phyloP scores from a whole-genome alignment of 73 alveolate genomes.

The Paramecium primaurelia region DNA sequence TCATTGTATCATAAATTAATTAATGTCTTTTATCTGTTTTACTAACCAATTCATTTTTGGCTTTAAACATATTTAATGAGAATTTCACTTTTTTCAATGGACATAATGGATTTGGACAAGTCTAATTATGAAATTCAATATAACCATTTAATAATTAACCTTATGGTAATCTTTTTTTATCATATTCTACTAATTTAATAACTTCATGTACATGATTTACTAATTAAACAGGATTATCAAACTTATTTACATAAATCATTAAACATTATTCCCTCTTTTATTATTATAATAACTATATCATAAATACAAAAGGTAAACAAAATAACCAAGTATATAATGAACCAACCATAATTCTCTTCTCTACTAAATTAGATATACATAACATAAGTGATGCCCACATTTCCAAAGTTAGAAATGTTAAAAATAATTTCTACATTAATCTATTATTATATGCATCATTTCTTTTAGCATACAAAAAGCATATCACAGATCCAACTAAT shows the following conservation, averaged over 20 bases:
- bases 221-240: slow-evolving; percentile 36
- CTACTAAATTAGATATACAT: slow-evolving; percentile 9
- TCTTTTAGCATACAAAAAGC: background rate
- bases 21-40: slow-evolving; percentile 57
- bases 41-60: slow-evolving; percentile 40
- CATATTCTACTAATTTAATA: slow-evolving; percentile 34
- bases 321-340: slow-evolving; percentile 29
- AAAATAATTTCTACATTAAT: background rate
- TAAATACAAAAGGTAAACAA: background rate
- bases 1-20: slow-evolving; percentile 42
- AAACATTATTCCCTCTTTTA: slow-evolving; percentile 36
- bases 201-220: slow-evolving; percentile 58
- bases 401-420: background rate
- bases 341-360: slow-evolving; percentile 37
- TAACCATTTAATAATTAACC: slow-evolving; percentile 58
- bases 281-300: background rate
- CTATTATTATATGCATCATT: slow-evolving; percentile 44
- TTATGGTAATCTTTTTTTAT: slow-evolving; percentile 44
- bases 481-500: background rate
- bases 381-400: slow-evolving; percentile 19
- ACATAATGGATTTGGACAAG: slow-evolving; percentile 51
- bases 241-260: slow-evolving; percentile 54
- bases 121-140: slow-evolving; percentile 55
- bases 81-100: slow-evolving; percentile 60
- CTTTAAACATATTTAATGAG: slow-evolving; percentile 44